Conservation (phyloP, 2,329 filamentous ascomycete genomes). For the Cladobotryum mycophilum region DNA sequence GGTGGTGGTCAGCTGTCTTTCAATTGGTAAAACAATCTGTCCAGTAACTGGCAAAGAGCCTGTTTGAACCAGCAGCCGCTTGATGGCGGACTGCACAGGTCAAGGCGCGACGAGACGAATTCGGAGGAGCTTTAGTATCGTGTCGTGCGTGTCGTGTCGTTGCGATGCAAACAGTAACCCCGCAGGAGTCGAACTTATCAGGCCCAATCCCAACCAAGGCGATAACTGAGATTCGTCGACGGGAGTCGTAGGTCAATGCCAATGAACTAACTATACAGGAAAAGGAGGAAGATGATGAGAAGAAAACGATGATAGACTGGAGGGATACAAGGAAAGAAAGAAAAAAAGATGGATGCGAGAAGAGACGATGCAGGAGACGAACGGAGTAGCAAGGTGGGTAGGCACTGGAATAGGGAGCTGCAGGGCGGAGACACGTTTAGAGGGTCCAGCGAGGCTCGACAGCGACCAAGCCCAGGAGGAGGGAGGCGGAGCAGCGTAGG, state of each 20-base stretch:
- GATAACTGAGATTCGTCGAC: not conserved
- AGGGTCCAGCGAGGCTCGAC: not conserved
- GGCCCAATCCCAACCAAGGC: not conserved
- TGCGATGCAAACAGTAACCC: not conserved
- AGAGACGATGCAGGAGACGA: not conserved
- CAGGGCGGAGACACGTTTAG: too few relatives aligned
- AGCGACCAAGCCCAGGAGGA: constrained; percentile 3
- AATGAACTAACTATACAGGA: not conserved
- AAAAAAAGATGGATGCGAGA: not conserved
- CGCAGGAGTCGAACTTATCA: not conserved
- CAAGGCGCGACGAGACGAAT: constrained; percentile 4
- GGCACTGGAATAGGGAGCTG: too few relatives aligned
- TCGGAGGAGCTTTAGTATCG: not conserved
- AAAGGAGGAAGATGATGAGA: not conserved
- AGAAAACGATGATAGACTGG: constrained; percentile 2
- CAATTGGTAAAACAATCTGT: not conserved
- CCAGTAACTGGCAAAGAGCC: too few relatives aligned
- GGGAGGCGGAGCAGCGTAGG: constrained; percentile 10
- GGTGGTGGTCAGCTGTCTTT: not conserved
- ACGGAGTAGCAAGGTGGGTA: too few relatives aligned
- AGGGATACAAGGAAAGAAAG: constrained; percentile 3
- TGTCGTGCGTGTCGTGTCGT: not conserved
- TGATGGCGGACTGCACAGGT: constrained; percentile 5
- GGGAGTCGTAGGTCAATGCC: not conserved
- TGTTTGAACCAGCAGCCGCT: constrained; percentile 3